These are phyloP conservation scores for Pharus latifolius DNA, from an alignment of 176 grass and related monocot genomes.

Conservation along the genomic window DNA sequence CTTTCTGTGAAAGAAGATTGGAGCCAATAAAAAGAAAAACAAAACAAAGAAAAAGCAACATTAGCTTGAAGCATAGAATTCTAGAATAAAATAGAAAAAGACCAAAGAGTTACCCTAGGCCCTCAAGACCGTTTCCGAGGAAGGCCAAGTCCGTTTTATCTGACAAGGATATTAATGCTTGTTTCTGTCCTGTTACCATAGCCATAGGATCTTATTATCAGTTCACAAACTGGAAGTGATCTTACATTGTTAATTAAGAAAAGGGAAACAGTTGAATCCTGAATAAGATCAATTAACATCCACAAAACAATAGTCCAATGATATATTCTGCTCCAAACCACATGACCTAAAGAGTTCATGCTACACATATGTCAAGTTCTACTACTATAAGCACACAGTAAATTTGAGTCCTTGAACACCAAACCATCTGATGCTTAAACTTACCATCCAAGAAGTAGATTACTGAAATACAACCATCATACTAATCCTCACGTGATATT, in stretches of 20 bases:
- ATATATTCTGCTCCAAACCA: no score
- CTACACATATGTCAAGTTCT: no score
- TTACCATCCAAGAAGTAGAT: no score
- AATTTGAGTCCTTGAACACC: no score
- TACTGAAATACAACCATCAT: no score
- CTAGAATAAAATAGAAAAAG: background rate
- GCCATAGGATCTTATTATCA: background rate
- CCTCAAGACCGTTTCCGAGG: slow-evolving; percentile 57
- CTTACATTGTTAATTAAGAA: background rate
- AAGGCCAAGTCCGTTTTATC: slow-evolving; percentile 49
- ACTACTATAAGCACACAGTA: no score
- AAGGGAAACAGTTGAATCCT: background rate
- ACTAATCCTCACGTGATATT: no score
- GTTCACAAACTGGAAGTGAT: background rate
- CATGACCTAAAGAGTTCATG: no score
- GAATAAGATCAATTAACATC: background rate
- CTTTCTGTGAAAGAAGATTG: background rate
- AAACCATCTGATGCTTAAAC: no score
- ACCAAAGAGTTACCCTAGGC: slow-evolving; percentile 42
- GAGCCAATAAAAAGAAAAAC: no score
- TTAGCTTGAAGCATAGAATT: background rate
- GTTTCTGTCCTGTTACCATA: slow-evolving; percentile 29
- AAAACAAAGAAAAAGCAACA: background rate
- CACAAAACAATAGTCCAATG: background rate
- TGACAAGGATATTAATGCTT: slow-evolving; percentile 57